Evolutionary conservation across 331 rosid species (phyloP).

Genomic region (Acacia pycnantha): DNA sequence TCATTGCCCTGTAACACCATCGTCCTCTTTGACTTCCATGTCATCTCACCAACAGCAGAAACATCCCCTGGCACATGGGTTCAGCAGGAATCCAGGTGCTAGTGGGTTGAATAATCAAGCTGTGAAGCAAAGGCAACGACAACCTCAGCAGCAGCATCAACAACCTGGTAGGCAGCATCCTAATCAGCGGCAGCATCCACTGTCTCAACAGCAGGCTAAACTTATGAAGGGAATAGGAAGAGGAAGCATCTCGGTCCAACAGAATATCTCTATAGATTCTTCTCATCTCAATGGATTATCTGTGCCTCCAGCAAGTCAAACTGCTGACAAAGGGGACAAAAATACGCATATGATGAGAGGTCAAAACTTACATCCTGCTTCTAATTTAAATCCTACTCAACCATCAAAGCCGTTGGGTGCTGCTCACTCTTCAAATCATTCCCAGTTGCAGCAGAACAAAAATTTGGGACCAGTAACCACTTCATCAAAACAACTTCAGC

Average conservation of each 20-base stretch:
- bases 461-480: slow-evolving; percentile 46
- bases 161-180: slow-evolving; percentile 81
- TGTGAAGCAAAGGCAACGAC: slow-evolving; percentile 68
- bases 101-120: slow-evolving; percentile 60
- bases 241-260: slow-evolving; percentile 57
- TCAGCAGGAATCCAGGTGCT: slow-evolving; percentile 51
- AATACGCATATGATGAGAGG: slow-evolving; percentile 65
- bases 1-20: slow-evolving; percentile 46
- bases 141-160: slow-evolving; percentile 50
- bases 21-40: slow-evolving; percentile 59
- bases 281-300: slow-evolving; percentile 66
- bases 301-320: slow-evolving; percentile 57
- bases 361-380: slow-evolving; percentile 62
- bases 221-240: slow-evolving; percentile 70
- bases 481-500: slow-evolving; percentile 59
- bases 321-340: slow-evolving; percentile 72
- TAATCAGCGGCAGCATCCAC: slow-evolving; percentile 59
- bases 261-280: slow-evolving; percentile 57
- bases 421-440: slow-evolving; percentile 52
- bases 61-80: slow-evolving; percentile 60
- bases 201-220: slow-evolving; percentile 71
- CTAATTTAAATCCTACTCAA: slow-evolving; percentile 55
- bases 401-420: slow-evolving; percentile 54
- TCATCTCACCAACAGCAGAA: slow-evolving; percentile 76
- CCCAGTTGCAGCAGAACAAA: slow-evolving; percentile 62